These are phyloP conservation scores for Rhynchospora breviuscula DNA, from an alignment of 176 grass and related monocot species.

Conservation along the genomic window DNA sequence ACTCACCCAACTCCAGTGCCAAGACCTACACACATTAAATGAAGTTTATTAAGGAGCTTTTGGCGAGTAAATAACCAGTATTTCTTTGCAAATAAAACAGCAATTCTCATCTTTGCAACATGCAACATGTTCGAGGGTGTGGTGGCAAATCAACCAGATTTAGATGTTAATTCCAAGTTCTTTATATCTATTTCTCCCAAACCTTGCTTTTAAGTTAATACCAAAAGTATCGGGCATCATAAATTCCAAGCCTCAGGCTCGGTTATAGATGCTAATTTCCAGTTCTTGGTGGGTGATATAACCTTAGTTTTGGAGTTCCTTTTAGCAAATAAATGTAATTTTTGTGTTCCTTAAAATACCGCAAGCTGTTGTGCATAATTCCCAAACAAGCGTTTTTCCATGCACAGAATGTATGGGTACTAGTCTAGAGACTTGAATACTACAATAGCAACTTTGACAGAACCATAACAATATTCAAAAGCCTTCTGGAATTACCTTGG, in stretches of 20 bases:
- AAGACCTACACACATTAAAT: slow-evolving; percentile 41
- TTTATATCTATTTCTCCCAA: background rate
- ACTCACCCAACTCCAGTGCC: slow-evolving; percentile 70
- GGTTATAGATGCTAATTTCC: no score
- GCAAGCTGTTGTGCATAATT: background rate
- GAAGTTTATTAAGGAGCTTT: background rate
- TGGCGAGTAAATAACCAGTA: background rate
- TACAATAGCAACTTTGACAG: background rate
- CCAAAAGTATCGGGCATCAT: background rate
- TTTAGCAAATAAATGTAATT: background rate
- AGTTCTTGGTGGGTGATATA: background rate
- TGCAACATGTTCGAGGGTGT: background rate
- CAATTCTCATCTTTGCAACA: background rate
- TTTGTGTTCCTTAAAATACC: background rate
- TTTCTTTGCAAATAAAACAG: background rate
- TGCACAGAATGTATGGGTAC: background rate
- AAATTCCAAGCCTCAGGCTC: background rate
- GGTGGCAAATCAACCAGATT: background rate
- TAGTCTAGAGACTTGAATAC: background rate
- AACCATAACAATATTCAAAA: background rate
- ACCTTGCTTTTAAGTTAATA: background rate
- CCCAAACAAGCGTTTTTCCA: background rate
- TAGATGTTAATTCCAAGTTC: background rate
- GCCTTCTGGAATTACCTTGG: background rate
- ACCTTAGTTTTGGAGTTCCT: background rate